Evolutionary conservation across 495 filamentous ascomycete species (phyloP).

Genomic region (Beverwykella pulmonaria): DNA sequence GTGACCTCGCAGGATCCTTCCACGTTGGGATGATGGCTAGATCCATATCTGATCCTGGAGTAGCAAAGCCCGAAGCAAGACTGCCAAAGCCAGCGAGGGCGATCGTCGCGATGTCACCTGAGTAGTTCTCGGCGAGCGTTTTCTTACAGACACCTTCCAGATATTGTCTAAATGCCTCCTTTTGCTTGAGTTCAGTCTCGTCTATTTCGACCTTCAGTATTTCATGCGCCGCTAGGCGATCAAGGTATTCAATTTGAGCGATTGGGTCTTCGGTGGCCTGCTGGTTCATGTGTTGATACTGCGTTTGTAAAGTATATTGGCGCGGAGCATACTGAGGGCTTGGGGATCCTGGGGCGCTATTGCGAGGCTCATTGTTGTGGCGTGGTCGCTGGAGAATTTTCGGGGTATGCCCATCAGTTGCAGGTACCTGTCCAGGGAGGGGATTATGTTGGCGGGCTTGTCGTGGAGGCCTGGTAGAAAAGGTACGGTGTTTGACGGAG

Average conservation of each 20-base stretch:
- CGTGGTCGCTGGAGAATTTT: slow-evolving; percentile 31
- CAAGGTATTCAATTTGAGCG: slow-evolving; percentile 45
- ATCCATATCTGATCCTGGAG: slow-evolving; percentile 75
- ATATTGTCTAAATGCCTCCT: slow-evolving; percentile 61
- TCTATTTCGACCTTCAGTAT: slow-evolving; percentile 43
- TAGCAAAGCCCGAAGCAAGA: slow-evolving; percentile 72
- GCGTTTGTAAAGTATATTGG: background rate
- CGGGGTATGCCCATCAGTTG: slow-evolving; percentile 5
- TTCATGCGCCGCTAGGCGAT: slow-evolving; percentile 36
- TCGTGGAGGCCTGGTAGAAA: background rate
- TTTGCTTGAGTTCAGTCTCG: slow-evolving; percentile 57
- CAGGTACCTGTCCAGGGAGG: background rate
- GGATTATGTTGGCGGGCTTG: background rate
- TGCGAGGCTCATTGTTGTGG: background rate
- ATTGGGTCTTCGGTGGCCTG: slow-evolving; percentile 8
- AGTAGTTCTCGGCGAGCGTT: slow-evolving; percentile 56
- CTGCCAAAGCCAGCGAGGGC: slow-evolving; percentile 72
- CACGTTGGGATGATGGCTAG: slow-evolving; percentile 63
- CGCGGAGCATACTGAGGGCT: slow-evolving; percentile 15
- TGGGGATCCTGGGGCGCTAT: background rate
- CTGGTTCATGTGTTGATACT: background rate
- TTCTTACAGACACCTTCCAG: slow-evolving; percentile 61
- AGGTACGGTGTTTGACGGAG: background rate
- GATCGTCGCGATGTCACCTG: slow-evolving; percentile 49
- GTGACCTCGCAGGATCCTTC: slow-evolving; percentile 20